These are phyloP conservation scores for Chaetomium sp. DNA, from an alignment of 2,329 filamentous ascomycete genomes.

Conservation along the genomic window DNA sequence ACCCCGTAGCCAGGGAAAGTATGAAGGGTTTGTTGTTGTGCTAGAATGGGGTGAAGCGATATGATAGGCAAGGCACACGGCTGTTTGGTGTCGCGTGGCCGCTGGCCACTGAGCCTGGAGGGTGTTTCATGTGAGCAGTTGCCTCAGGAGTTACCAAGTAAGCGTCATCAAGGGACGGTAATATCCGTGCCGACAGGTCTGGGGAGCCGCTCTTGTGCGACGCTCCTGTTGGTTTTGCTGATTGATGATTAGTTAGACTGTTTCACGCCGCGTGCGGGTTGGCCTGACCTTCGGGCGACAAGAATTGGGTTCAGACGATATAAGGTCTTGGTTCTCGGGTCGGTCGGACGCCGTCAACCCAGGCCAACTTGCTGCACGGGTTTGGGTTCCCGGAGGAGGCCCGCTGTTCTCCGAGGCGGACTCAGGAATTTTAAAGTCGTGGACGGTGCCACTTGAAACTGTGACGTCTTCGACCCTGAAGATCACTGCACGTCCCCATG, in stretches of 20 bases:
- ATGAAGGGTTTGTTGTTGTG: background rate
- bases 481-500: slow-evolving; percentile 22
- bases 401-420: slow-evolving; percentile 1
- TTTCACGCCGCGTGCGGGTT: background rate
- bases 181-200: background rate
- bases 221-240: background rate
- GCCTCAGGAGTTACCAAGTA: no score
- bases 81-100: background rate
- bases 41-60: background rate
- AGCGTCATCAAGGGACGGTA: background rate
- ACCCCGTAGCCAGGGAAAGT: background rate
- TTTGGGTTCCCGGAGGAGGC: slow-evolving; percentile 3
- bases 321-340: background rate
- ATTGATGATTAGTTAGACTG: background rate
- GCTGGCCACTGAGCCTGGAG: background rate
- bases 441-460: slow-evolving; percentile 19
- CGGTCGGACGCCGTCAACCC: slow-evolving; percentile 4
- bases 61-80: background rate
- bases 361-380: slow-evolving; percentile 6
- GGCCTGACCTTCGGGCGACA: background rate
- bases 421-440: slow-evolving; percentile 21
- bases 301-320: slow-evolving; percentile 10
- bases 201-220: background rate
- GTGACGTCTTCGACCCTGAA: slow-evolving; percentile 23
- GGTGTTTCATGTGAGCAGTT: slow-evolving; percentile 7